Evolutionary conservation across 441 rosid species (phyloP).

Genomic region (Eutrema salsugineum): DNA sequence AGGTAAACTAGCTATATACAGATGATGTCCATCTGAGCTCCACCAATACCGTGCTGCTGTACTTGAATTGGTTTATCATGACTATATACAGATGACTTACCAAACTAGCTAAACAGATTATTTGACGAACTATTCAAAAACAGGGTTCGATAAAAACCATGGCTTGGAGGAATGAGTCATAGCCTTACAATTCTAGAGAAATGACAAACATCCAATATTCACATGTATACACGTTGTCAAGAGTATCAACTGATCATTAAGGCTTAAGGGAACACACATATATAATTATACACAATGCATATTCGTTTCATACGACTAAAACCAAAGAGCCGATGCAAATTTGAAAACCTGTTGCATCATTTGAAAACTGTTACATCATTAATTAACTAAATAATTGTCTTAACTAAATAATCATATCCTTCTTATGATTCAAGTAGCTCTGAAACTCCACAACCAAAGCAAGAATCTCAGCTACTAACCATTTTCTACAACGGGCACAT

Average conservation of each 20-base stretch:
- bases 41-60: no score
- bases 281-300: background rate
- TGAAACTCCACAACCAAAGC: background rate
- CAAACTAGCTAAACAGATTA: background rate
- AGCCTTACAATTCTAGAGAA: background rate
- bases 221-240: background rate
- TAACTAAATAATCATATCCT: no score
- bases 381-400: no score
- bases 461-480: slow-evolving; percentile 10
- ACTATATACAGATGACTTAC: background rate
- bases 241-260: background rate
- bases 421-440: background rate
- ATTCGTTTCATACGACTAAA: background rate
- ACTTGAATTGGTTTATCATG: background rate
- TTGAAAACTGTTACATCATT: no score
- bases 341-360: no score
- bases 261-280: background rate
- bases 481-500: slow-evolving; percentile 28
- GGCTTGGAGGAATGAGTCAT: background rate
- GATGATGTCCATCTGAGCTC: no score
- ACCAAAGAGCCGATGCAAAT: no score
- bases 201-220: background rate
- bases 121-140: background rate
- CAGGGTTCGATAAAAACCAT: background rate
- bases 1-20: no score